These are phyloP conservation scores for Cercis canadensis DNA, from an alignment of 306 rosid species.

Conservation along the genomic window DNA sequence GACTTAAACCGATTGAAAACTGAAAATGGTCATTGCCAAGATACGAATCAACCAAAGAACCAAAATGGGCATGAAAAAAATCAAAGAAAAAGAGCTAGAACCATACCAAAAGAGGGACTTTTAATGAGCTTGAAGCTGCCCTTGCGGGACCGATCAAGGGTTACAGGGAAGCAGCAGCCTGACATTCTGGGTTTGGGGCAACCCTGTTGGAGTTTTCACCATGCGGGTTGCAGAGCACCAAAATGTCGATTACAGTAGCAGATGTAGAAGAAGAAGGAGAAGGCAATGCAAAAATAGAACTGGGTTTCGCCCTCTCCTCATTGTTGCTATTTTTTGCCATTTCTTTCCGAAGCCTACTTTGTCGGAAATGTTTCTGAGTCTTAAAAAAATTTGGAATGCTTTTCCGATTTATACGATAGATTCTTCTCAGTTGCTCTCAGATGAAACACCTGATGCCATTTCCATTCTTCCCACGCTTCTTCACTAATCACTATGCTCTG, in stretches of 20 bases:
- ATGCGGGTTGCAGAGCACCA: neutral
- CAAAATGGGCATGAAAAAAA: slow-evolving; percentile 15
- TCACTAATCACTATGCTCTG: no score
- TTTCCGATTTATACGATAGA: no score
- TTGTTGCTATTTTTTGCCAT: no score
- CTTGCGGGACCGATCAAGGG: slow-evolving; percentile 16
- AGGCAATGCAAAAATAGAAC: neutral
- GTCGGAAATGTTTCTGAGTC: no score
- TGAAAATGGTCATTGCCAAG: neutral
- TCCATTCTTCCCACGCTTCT: no score
- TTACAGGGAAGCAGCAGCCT: slow-evolving; percentile 54
- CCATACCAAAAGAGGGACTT: slow-evolving; percentile 40
- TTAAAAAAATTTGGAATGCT: no score
- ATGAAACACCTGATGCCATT: no score
- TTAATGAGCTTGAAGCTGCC: slow-evolving; percentile 30
- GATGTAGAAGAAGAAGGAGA: slow-evolving; percentile 1
- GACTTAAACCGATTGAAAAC: neutral
- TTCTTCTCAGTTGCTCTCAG: no score
- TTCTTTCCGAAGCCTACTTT: no score
- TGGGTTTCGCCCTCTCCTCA: no score
- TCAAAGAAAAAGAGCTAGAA: neutral
- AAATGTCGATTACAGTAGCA: slow-evolving; percentile 15
- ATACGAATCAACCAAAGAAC: neutral
- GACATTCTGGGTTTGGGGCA: slow-evolving; percentile 35
- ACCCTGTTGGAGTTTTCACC: neutral